These are phyloP conservation scores for Wickerhamiella galacta DNA, from an alignment of 805 yeast genomes.

Conservation along the genomic window DNA sequence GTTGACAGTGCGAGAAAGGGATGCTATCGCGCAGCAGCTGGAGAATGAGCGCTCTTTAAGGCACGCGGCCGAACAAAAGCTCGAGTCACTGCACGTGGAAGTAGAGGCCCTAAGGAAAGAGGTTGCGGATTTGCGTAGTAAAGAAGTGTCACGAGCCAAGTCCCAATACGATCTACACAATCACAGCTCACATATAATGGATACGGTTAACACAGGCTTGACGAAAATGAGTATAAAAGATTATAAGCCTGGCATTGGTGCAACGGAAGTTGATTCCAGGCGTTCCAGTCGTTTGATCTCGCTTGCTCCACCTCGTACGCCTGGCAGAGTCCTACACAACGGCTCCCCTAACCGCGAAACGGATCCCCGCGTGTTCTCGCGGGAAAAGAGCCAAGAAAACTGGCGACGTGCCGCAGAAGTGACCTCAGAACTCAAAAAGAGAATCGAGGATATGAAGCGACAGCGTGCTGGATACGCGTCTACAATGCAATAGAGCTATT, in stretches of 20 bases:
- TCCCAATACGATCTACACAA: not conserved
- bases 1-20: constrained; percentile 2
- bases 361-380: not conserved
- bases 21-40: not conserved
- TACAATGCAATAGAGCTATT: too few species aligned
- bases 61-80: constrained; percentile 2
- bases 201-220: not conserved
- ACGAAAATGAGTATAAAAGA: not conserved
- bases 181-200: not conserved
- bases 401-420: constrained; percentile 88
- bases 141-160: too few species aligned
- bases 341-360: not conserved
- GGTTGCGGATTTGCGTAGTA: constrained; percentile 1
- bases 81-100: not conserved
- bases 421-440: constrained; percentile 65
- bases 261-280: not conserved
- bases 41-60: constrained; percentile 2
- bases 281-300: not conserved
- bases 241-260: not conserved
- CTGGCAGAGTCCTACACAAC: not conserved
- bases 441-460: constrained; percentile 73
- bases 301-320: not conserved
- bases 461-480: constrained; percentile 4
- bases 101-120: constrained; percentile 1
- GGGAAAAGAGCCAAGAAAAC: constrained; percentile 25